Conservation (phyloP, 148 eudicot species). For the Arbutus unedo region DNA sequence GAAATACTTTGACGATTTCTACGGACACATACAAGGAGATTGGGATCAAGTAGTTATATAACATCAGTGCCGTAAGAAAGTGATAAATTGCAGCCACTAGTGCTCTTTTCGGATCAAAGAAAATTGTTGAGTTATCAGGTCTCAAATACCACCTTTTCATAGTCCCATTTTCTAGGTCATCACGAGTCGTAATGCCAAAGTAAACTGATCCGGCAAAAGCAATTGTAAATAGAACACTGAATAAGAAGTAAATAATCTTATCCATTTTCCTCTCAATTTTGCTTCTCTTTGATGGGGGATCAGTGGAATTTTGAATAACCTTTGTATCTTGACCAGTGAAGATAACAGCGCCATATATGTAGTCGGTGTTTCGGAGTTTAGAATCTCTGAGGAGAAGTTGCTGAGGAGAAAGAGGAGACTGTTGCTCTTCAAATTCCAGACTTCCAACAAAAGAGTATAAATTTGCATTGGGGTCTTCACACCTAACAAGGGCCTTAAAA, state of each 20-base stretch:
- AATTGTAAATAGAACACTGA: conserved; percentile 53
- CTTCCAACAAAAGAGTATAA: conserved; percentile 77
- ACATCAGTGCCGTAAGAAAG: conserved; percentile 73
- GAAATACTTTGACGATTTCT: conserved; percentile 89
- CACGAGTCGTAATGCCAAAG: conserved; percentile 65
- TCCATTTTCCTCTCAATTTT: conserved; percentile 90
- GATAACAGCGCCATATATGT: conserved; percentile 76
- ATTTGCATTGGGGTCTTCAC: conserved; percentile 97
- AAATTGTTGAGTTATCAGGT: conserved; percentile 52
- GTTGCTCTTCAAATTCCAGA: conserved; percentile 68
- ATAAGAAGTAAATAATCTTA: conserved; percentile 69
- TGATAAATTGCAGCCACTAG: conserved; percentile 62
- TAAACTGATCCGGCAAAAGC: conserved; percentile 68
- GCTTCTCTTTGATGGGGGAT: conserved; percentile 94
- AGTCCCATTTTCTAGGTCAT: conserved; percentile 45
- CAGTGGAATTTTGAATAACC: conserved; percentile 89
- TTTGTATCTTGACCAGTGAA: conserved; percentile 94
- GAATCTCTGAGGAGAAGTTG: conserved; percentile 86
- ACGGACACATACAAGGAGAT: conserved; percentile 90
- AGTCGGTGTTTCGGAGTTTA: conserved; percentile 84
- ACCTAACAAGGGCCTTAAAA: conserved; percentile 68
- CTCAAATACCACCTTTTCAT: conserved; percentile 85
- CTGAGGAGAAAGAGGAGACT: conserved; percentile 71
- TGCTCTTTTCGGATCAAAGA: conserved; percentile 54
- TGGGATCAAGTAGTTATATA: conserved; percentile 81